Base-by-base conservation (phyloP, 148 eudicot species). In the Polygonum aviculare region DNA sequence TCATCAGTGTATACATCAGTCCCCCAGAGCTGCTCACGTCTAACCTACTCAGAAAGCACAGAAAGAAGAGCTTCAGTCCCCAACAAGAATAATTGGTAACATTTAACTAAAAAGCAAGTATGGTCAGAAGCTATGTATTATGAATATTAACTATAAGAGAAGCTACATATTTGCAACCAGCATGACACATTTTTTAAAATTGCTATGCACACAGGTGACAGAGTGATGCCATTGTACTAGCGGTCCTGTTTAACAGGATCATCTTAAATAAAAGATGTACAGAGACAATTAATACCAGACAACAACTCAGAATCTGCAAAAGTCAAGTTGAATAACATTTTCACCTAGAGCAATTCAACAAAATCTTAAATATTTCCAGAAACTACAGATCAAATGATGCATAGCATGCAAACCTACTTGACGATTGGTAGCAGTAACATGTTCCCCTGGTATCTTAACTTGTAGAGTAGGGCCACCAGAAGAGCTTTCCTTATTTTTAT, bases 11-110 rank as follows among this genome's bases (percentile, higher is more conserved):
- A 95, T 79, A 95, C 84, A 85, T 95, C 99, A 16, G 99, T 95
- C 3, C 97, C 99, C 99, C 99, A 95, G 38, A 95, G 91, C 82
- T 90, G 99, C 40, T 97, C 96, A 85, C 99, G 93, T 75, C 93
- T 87, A 36, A 95, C 97, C 99, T 95, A 90, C 82, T 84, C 72
- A 67, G 72, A 36, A 67, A 67, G 44, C 41, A 67, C 10, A 15
- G 45, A 38, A 16, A 65, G 71, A 65, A 5, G 19, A 35, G 38
- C 44, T 19, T 65, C 71, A 65, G 71, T 35, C 71, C 44, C 19
- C 71, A 65, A 67, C 72, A 7, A 36, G 45, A 16, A 67, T 14
- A 35, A 6, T 16, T 33, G 41, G 41, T 65, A 65, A 14, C n/a
- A 35, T 14, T 14, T 67, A 67, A 36, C 72, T 36, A 5, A 67